Conservation (phyloP, 257 asterid species). For the Nicotiana tabacum region DNA sequence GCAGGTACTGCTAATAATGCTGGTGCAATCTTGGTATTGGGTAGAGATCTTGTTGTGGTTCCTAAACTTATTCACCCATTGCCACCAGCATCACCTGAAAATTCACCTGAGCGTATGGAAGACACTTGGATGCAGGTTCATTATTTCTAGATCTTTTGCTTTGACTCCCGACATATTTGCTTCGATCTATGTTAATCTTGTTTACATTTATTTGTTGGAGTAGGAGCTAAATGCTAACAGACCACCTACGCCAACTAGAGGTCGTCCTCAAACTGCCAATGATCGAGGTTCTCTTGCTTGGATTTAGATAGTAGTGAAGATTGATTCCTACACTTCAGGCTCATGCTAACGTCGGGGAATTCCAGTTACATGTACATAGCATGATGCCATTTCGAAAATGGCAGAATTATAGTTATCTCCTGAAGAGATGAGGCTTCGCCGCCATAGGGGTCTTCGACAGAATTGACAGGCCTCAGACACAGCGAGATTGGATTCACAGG, state of each 20-base stretch:
- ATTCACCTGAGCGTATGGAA: conserved; percentile 78
- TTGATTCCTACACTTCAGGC: conserved; percentile 30
- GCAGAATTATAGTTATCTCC: conserved; percentile 19
- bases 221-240: conserved; percentile 98
- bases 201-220: conserved; percentile 3
- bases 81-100: conserved; percentile 95
- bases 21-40: conserved; percentile 96
- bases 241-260: conserved; percentile 98
- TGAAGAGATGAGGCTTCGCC: conserved; percentile 20
- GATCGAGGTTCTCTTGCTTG: conserved; percentile 98
- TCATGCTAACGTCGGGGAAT: conserved; percentile 56
- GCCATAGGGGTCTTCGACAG: conserved; percentile 20
- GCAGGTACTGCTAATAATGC: conserved; percentile 97
- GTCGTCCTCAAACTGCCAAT: conserved; percentile 82
- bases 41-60: conserved; percentile 96
- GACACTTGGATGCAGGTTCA: conserved; percentile 98
- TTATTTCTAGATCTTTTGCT: not conserved
- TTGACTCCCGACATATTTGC: not conserved
- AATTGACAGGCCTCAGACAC: conserved; percentile 15
- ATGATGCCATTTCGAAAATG: conserved; percentile 34
- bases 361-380: conserved; percentile 68
- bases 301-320: conserved; percentile 45
- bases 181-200: conserved; percentile 9
- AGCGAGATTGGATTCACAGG: conserved; percentile 12
- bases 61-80: conserved; percentile 91